Conservation (phyloP, 2,329 filamentous ascomycete genomes). For the Nothophoma quercina region DNA sequence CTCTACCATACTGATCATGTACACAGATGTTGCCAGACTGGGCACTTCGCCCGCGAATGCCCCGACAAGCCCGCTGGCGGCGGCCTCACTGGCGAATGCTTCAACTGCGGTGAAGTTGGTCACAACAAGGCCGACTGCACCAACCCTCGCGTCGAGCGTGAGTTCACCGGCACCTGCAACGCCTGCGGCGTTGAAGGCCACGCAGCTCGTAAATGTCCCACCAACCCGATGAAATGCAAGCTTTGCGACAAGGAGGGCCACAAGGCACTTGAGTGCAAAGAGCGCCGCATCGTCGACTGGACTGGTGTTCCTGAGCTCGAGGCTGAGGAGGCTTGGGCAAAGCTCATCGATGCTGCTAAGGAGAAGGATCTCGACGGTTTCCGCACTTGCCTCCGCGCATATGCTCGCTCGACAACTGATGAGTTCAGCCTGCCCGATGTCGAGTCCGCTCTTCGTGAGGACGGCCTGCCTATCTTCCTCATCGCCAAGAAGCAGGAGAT, state of each 20-base stretch:
- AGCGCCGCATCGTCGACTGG: conserved; percentile 47
- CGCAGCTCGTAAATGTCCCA: conserved; percentile 68
- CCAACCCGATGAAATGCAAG: conserved; percentile 62
- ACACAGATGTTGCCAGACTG: conserved; percentile 51
- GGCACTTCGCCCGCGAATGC: conserved; percentile 60
- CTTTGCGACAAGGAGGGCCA: conserved; percentile 62
- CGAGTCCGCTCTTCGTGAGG: conserved; percentile 59
- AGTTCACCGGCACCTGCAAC: conserved; percentile 66
- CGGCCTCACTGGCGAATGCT: conserved; percentile 59
- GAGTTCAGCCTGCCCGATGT: conserved; percentile 56
- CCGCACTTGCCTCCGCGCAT: conserved; percentile 55
- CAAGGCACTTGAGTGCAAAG: conserved; percentile 57
- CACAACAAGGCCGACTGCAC: conserved; percentile 71
- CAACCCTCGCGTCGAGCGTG: conserved; percentile 61
- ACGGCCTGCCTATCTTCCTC: conserved; percentile 58
- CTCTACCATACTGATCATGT: conserved; percentile 33
- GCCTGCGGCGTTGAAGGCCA: conserved; percentile 64
- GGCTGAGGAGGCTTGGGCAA: conserved; percentile 59
- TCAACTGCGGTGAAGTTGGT: conserved; percentile 66
- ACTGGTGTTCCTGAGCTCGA: conserved; percentile 55
- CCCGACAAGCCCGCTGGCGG: conserved; percentile 51
- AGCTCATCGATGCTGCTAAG: conserved; percentile 58
- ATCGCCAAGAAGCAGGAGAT: conserved; percentile 59
- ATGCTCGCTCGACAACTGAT: conserved; percentile 53
- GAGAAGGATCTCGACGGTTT: conserved; percentile 61